Evolutionary conservation across 495 filamentous ascomycete species (phyloP).

Genomic region (Bryoglossum gracile): DNA sequence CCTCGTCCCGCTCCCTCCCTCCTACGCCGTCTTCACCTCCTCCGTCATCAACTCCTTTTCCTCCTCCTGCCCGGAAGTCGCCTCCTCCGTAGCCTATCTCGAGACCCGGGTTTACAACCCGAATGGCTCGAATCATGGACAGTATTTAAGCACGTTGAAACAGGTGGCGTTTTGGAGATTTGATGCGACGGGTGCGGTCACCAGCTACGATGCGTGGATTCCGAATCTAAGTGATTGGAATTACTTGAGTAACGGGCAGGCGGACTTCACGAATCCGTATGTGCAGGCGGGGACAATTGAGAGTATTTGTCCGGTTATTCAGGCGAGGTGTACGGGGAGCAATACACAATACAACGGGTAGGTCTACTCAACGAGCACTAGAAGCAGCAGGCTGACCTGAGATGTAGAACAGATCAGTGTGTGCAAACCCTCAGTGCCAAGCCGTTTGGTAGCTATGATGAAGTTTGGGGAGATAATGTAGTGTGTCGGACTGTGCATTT

Average conservation of each 20-base stretch:
- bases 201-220: constrained; percentile 7
- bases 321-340: background rate
- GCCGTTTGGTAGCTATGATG: constrained; percentile 8
- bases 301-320: background rate
- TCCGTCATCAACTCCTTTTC: background rate
- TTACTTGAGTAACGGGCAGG: background rate
- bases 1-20: background rate
- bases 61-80: constrained; percentile 5
- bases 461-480: constrained; percentile 13
- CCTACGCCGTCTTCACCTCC: background rate
- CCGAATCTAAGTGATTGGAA: constrained; percentile 6
- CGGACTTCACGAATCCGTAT: background rate
- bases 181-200: constrained; percentile 1
- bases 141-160: constrained; percentile 3
- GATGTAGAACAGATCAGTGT: background rate
- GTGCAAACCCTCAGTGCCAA: background rate
- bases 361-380: too few species aligned
- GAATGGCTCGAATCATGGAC: background rate
- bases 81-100: background rate
- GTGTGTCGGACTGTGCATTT: constrained; percentile 7
- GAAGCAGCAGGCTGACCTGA: too few species aligned
- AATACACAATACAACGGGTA: constrained; percentile 10
- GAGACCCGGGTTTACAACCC: constrained; percentile 3
- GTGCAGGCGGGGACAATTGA: constrained; percentile 3
- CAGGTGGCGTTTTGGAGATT: constrained; percentile 7